Base-by-base conservation (phyloP, 2,329 filamentous ascomycete species). In the Trichoderma gracile region DNA sequence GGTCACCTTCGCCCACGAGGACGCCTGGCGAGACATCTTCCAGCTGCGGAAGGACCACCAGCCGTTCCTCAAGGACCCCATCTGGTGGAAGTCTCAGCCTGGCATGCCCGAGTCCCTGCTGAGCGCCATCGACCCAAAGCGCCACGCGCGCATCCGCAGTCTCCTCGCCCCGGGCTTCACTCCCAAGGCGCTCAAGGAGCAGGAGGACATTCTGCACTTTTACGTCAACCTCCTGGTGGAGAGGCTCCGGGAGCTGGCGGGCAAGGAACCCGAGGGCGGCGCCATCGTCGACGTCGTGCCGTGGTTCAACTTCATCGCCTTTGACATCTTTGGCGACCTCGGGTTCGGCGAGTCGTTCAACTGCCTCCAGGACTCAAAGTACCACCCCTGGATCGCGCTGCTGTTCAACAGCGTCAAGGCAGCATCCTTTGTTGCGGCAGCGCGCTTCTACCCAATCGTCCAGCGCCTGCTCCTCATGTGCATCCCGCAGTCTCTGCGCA, bases 281-380 rank as follows among this genome's bases (percentile, higher is more conserved):
- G 64, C 67, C 0, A 54, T 65, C 1, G 66, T 70, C n/a, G 66
- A 70, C 40, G 50, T 64, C 19, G 54, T 59, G 23, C 47, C 47
- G 27, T 75, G 70, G 73, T 73, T 72, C 65, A 71, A 73, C 59
- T 73, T 65, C 47, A 68, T 69, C 1, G 73, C 73, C 0, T 75
- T 75, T 46, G 73, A 75, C n/a, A 57, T 70, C 0, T 65, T 70
- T n/a, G 68, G 68, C 4, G 67, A 69, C 10, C 53, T 70, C 30
- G 61, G 59, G 2, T 70, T 70, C 9, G 68, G 69, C 0, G 67
- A 70, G 27, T 64, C 68, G 0, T 70, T 70, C 40, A 33, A 66
- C 23, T 69, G 69, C 14, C 49, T 70, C 14, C 54, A 63, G 2
- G 23, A 54, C 1, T 46, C 63, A 3, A 54, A 45, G 3, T 69